Evolutionary conservation across 2,329 filamentous ascomycete genomes (phyloP).

Genomic region (Magnaporthiopsis poae): DNA sequence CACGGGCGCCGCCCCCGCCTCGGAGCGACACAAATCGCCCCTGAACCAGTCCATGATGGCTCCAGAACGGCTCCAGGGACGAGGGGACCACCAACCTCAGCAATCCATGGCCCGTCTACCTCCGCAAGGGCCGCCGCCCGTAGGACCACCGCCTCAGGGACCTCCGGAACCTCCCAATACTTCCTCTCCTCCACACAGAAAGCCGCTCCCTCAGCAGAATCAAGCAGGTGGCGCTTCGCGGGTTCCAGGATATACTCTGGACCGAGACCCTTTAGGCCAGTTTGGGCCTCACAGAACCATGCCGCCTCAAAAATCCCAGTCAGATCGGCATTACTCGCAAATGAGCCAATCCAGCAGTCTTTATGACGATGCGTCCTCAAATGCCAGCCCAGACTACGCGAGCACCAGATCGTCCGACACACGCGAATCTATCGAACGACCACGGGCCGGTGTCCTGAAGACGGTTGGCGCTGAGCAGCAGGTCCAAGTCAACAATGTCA

Average conservation of each 20-base stretch:
- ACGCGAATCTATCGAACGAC: conserved; percentile 48
- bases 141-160: neutral
- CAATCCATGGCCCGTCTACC: neutral
- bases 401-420: conserved; percentile 52
- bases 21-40: conserved; percentile 36
- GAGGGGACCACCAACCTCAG: neutral
- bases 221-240: neutral
- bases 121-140: neutral
- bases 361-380: conserved; percentile 56
- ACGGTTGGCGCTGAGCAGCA: conserved; percentile 53
- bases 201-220: conserved; percentile 20
- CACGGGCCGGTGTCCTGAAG: conserved; percentile 69
- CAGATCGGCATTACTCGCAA: conserved; percentile 28
- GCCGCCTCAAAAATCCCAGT: conserved; percentile 11
- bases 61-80: conserved; percentile 4
- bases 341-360: conserved; percentile 32
- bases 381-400: conserved; percentile 65
- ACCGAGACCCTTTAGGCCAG: conserved; percentile 13
- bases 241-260: conserved; percentile 14
- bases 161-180: conserved; percentile 6
- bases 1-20: neutral
- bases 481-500: conserved; percentile 14
- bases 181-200: conserved; percentile 20
- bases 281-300: conserved; percentile 10
- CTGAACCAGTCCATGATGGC: conserved; percentile 25